Evolutionary conservation across 2,329 filamentous ascomycete species (phyloP).

Genomic region (Sarocladium oryzae): DNA sequence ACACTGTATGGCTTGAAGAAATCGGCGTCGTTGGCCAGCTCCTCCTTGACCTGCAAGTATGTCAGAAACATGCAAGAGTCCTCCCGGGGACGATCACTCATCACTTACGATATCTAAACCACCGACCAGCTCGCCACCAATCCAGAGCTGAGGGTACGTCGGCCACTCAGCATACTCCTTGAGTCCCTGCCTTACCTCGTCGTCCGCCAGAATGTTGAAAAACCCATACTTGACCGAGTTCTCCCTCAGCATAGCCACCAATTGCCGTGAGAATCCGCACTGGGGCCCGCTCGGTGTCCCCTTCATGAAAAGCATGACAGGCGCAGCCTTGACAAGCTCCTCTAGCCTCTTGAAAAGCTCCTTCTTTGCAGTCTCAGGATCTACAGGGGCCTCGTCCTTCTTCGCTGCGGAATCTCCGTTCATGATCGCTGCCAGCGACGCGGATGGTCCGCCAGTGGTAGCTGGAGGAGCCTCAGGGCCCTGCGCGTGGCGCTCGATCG

Average conservation of each 20-base stretch:
- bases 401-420: slow-evolving; percentile 25
- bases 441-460: slow-evolving; percentile 8
- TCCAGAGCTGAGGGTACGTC: slow-evolving; percentile 92
- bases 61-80: too few species aligned
- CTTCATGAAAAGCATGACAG: slow-evolving; percentile 99
- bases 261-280: slow-evolving; percentile 87
- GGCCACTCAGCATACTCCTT: slow-evolving; percentile 99
- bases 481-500: slow-evolving; percentile 76
- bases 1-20: slow-evolving; percentile 73
- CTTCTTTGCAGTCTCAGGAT: slow-evolving; percentile 64
- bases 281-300: slow-evolving; percentile 83
- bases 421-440: slow-evolving; percentile 6
- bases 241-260: slow-evolving; percentile 81
- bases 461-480: slow-evolving; percentile 29
- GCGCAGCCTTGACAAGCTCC: slow-evolving; percentile 87
- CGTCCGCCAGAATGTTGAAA: slow-evolving; percentile 97
- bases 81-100: too few species aligned
- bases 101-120: slow-evolving; percentile 87
- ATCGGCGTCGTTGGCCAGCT: slow-evolving; percentile 73
- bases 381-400: slow-evolving; percentile 28
- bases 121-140: slow-evolving; percentile 83
- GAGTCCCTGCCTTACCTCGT: slow-evolving; percentile 90
- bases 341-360: slow-evolving; percentile 74
- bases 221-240: slow-evolving; percentile 94
- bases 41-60: slow-evolving; percentile 78